These are phyloP conservation scores for Elymus sibiricus DNA, from an alignment of 176 grass and related monocot genomes.

Conservation along the genomic window DNA sequence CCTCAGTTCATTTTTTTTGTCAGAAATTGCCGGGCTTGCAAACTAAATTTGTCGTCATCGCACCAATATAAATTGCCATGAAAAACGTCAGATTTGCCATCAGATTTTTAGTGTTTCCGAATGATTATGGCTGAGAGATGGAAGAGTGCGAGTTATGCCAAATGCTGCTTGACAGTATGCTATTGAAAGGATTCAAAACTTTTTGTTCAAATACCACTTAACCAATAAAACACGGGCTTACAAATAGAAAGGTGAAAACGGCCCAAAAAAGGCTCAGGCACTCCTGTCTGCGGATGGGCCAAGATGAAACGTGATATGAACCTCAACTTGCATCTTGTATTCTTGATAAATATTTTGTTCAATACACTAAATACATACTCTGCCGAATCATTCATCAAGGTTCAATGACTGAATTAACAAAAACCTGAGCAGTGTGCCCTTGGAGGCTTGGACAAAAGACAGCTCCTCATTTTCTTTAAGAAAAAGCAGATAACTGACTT, in stretches of 20 bases:
- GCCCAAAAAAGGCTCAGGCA: neutral
- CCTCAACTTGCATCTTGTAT: constrained; percentile 1
- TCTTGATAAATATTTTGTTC: neutral
- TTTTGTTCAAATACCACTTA: neutral
- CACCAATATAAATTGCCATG: too few species aligned
- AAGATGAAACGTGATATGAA: neutral
- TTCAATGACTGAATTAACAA: neutral
- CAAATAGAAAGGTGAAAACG: neutral
- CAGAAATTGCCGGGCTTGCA: too few species aligned
- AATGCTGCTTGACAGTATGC: neutral
- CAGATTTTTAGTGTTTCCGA: too few species aligned
- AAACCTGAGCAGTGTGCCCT: neutral
- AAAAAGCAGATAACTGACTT: neutral
- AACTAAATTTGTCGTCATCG: too few species aligned
- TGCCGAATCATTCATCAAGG: neutral
- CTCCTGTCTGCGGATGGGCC: neutral
- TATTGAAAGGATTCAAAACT: neutral
- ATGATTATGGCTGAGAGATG: neutral
- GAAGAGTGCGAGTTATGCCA: neutral
- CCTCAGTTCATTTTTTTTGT: too few species aligned
- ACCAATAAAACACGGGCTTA: neutral
- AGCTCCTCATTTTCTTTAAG: neutral
- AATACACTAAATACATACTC: neutral
- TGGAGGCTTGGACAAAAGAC: neutral
- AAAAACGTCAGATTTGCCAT: too few species aligned